Conservation (phyloP, 495 filamentous ascomycete species). For the Oleoguttula mirabilis region DNA sequence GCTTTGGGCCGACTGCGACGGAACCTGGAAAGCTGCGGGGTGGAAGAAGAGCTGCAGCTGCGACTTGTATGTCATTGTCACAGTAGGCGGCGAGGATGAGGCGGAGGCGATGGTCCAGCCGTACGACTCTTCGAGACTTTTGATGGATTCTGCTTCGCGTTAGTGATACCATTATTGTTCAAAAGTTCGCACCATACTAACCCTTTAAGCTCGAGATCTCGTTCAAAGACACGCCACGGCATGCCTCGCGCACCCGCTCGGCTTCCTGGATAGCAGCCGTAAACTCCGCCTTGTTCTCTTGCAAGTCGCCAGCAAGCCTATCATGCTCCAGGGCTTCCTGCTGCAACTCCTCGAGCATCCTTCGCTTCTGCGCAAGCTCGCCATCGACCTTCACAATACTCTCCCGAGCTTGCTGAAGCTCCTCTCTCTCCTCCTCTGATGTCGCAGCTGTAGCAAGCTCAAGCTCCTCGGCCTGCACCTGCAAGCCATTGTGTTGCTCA, state of each 20-base stretch:
- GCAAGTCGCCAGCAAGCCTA: slow-evolving; percentile 43
- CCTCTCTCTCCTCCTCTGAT: slow-evolving; percentile 64
- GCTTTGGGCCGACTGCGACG: background rate
- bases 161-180: background rate
- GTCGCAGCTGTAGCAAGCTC: slow-evolving; percentile 63
- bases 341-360: slow-evolving; percentile 51
- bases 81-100: slow-evolving; percentile 35
- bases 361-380: slow-evolving; percentile 56
- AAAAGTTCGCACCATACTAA: slow-evolving; percentile 30
- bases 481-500: slow-evolving; percentile 45
- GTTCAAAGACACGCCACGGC: slow-evolving; percentile 70
- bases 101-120: slow-evolving; percentile 70
- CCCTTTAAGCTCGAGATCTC: slow-evolving; percentile 67
- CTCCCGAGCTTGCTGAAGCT: slow-evolving; percentile 54
- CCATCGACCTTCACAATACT: slow-evolving; percentile 51
- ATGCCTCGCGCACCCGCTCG: slow-evolving; percentile 73
- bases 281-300: slow-evolving; percentile 55
- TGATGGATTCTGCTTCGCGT: slow-evolving; percentile 45
- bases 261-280: slow-evolving; percentile 67
- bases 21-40: slow-evolving; percentile 42
- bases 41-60: slow-evolving; percentile 71
- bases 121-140: slow-evolving; percentile 51
- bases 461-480: slow-evolving; percentile 49
- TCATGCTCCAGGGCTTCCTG: slow-evolving; percentile 51
- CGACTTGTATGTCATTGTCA: slow-evolving; percentile 68